Evolutionary conservation across 345 rosid species (phyloP).

Genomic region (Litchi chinensis): DNA sequence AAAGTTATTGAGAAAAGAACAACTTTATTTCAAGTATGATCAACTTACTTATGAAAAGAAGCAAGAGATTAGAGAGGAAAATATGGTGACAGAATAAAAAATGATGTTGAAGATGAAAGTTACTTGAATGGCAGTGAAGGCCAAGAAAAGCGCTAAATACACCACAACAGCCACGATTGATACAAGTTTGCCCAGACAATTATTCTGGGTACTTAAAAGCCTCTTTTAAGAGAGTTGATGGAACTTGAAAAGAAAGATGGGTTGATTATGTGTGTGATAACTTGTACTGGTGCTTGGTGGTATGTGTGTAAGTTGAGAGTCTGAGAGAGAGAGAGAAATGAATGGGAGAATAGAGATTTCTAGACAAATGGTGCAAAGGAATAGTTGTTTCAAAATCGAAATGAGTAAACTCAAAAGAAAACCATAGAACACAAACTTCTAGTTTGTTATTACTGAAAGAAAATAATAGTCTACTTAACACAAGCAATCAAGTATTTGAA

Average conservation of each 20-base stretch:
- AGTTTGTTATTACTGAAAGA: no score
- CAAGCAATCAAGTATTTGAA: no score
- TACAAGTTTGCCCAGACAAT: slow-evolving; percentile 17
- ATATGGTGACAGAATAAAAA: slow-evolving; percentile 1
- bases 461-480: no score
- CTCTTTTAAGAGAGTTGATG: neutral
- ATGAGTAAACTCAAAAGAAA: no score
- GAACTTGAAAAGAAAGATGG: neutral
- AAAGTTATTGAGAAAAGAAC: neutral
- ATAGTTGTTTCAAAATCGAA: no score
- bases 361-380: slow-evolving; percentile 14
- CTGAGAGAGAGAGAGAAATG: neutral
- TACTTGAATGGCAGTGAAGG: slow-evolving; percentile 66
- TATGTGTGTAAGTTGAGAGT: neutral
- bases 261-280: no score
- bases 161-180: slow-evolving; percentile 58
- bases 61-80: no score
- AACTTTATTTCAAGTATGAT: no score
- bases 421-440: no score
- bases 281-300: no score
- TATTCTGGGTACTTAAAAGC: slow-evolving; percentile 2
- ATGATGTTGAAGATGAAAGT: slow-evolving; percentile 23
- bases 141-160: slow-evolving; percentile 49
- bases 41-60: no score
- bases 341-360: slow-evolving; percentile 20